Conservation (phyloP, 352 stramenopile genomes). For the Pythium periplocum region DNA sequence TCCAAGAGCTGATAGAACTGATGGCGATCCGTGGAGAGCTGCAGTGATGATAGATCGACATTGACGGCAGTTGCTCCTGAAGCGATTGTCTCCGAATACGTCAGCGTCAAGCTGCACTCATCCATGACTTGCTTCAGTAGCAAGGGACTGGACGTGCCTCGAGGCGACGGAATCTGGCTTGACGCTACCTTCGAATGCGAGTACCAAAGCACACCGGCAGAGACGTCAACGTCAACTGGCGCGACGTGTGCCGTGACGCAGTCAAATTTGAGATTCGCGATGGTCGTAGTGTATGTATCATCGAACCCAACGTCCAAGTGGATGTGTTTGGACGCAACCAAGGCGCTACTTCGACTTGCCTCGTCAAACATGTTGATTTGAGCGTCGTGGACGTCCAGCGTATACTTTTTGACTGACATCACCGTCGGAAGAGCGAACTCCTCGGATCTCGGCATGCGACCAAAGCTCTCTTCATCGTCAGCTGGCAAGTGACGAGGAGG, state of each 20-base stretch:
- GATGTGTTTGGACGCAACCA: conserved; percentile 72
- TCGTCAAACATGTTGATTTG: conserved; percentile 81
- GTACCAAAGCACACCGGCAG: conserved; percentile 69
- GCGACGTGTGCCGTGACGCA: conserved; percentile 66
- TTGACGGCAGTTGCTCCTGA: conserved; percentile 45
- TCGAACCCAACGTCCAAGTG: conserved; percentile 69
- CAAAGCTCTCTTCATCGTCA: not conserved
- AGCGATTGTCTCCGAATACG: conserved; percentile 43
- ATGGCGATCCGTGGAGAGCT: conserved; percentile 66
- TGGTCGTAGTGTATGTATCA: conserved; percentile 29
- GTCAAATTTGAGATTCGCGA: conserved; percentile 58
- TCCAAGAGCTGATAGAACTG: conserved; percentile 84
- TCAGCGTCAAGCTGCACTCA: conserved; percentile 58
- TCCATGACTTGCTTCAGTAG: conserved; percentile 76
- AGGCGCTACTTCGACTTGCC: conserved; percentile 50
- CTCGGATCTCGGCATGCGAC: conserved; percentile 4
- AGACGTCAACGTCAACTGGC: conserved; percentile 73
- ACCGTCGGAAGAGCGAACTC: conserved; percentile 17
- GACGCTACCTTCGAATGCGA: conserved; percentile 18
- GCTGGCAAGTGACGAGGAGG: too few relatives aligned
- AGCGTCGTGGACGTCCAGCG: conserved; percentile 63
- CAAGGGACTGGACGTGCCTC: conserved; percentile 15
- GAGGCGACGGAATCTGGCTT: not conserved
- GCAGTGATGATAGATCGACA: conserved; percentile 63
- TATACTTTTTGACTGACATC: conserved; percentile 69